Conservation (phyloP, 768 basidiomycete species). For the Pholiota molesta region DNA sequence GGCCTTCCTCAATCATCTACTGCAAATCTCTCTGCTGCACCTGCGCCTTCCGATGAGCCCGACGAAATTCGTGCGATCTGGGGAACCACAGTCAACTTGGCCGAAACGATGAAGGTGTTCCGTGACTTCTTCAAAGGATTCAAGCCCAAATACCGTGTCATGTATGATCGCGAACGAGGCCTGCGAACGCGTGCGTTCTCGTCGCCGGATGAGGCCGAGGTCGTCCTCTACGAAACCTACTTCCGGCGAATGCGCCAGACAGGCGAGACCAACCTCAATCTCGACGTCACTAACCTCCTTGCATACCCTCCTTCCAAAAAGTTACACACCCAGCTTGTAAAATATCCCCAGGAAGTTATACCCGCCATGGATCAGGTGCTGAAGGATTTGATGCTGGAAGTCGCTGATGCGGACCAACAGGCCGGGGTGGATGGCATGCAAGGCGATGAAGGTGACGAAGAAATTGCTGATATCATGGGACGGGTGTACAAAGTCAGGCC, state of each 20-base stretch:
- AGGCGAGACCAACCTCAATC: conserved; percentile 90
- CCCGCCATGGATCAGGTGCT: conserved; percentile 97
- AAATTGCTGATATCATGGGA: conserved; percentile 86
- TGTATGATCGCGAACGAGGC: conserved; percentile 68
- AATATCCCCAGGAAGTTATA: conserved; percentile 96
- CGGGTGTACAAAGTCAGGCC: conserved; percentile 93
- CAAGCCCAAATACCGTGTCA: conserved; percentile 86
- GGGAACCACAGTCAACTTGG: conserved; percentile 95
- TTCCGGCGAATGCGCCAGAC: conserved; percentile 87
- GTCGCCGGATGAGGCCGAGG: conserved; percentile 69
- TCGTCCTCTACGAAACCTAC: conserved; percentile 77
- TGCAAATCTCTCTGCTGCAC: conserved; percentile 60
- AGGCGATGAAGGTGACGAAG: conserved; percentile 76
- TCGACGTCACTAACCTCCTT: conserved; percentile 84
- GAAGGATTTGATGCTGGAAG: conserved; percentile 89
- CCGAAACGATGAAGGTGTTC: conserved; percentile 90
- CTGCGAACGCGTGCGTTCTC: conserved; percentile 51
- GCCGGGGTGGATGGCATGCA: conserved; percentile 75
- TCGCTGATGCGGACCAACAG: conserved; percentile 80
- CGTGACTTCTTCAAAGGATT: conserved; percentile 88
- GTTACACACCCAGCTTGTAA: conserved; percentile 79
- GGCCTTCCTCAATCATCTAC: conserved; percentile 56
- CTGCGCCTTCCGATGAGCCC: conserved; percentile 66
- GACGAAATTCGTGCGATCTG: conserved; percentile 93
- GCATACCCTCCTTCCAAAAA: conserved; percentile 87